phyloP scores from a whole-genome alignment of 441 rosid species.

The Populus trichocarpa region DNA sequence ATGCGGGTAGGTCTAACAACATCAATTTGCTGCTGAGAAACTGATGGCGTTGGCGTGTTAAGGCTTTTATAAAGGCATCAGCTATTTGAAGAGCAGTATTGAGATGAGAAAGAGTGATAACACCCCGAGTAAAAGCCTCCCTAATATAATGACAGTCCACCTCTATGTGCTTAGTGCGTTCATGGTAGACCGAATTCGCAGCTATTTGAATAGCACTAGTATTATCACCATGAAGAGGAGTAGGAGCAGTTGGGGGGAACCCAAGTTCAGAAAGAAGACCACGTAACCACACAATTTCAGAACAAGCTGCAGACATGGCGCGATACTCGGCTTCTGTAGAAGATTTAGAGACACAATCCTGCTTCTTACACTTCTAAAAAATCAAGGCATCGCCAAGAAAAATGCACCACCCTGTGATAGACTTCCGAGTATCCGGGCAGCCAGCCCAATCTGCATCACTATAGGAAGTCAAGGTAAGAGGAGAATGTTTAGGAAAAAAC shows the following conservation, averaged over 20 bases:
- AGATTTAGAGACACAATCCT: neutral
- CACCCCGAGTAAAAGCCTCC: neutral
- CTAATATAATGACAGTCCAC: neutral
- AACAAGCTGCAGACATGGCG: neutral
- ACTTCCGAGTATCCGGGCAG: too few species aligned
- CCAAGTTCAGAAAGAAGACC: neutral
- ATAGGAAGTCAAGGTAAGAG: too few species aligned
- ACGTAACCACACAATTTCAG: neutral
- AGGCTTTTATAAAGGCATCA: neutral
- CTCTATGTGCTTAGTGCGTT: neutral
- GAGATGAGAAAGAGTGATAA: slow-evolving; percentile 2
- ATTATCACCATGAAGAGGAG: neutral
- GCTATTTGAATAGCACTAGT: neutral
- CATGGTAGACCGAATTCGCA: neutral
- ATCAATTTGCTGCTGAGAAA: neutral
- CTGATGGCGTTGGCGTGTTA: neutral
- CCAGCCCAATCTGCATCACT: too few species aligned
- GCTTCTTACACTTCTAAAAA: neutral
- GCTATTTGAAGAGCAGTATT: neutral
- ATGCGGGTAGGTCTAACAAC: neutral
- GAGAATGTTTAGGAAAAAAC: too few species aligned
- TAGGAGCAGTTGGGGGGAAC: neutral
- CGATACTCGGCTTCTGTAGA: too few species aligned
- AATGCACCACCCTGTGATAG: too few species aligned
- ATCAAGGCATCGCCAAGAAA: neutral